A percentile compares a stretch with the other conserved stretches of the same genome.
These are phyloP conservation scores for Syncephalastrum sp. DNA, from an alignment of 371 early-diverging fungal genomes.

Conservation along the genomic window DNA sequence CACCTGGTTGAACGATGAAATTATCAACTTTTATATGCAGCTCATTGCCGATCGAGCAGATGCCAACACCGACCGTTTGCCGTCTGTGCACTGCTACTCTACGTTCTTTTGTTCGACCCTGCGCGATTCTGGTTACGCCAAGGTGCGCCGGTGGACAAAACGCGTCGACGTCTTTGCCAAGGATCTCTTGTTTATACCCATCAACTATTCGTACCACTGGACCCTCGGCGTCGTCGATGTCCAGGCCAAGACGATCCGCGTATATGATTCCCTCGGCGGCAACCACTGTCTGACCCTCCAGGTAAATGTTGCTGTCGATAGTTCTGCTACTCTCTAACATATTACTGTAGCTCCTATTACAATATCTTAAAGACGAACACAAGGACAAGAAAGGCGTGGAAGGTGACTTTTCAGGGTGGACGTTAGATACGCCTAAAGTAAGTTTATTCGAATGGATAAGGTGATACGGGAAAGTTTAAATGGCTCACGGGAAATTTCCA, in stretches of 20 bases:
- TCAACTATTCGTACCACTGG: constrained; percentile 93
- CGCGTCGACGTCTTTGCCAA: constrained; percentile 77
- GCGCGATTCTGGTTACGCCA: constrained; percentile 66
- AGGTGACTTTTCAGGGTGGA: constrained; percentile 73
- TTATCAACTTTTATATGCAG: constrained; percentile 89
- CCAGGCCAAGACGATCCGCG: constrained; percentile 60
- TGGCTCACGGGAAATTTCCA: constrained; percentile 11
- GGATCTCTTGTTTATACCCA: constrained; percentile 84
- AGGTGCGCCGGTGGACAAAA: constrained; percentile 84
- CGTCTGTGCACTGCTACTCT: constrained; percentile 78
- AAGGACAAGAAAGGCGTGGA: constrained; percentile 67
- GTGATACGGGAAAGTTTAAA: background rate
- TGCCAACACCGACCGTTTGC: constrained; percentile 29
- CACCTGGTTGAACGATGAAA: constrained; percentile 92
- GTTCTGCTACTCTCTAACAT: background rate
- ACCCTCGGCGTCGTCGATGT: constrained; percentile 80
- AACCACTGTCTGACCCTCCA: constrained; percentile 51
- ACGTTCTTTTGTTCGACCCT: constrained; percentile 87
- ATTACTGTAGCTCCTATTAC: constrained; percentile 42
- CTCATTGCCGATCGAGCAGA: constrained; percentile 70
- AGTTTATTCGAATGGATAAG: background rate
- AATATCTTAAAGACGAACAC: constrained; percentile 73
- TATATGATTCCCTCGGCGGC: constrained; percentile 88
- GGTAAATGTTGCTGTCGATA: constrained; percentile 16
- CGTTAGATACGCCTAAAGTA: constrained; percentile 59